A percentile compares a stretch with the other conserved stretches of the same genome.
Conservation (phyloP, 805 yeast species). For the Blastobotrys americana region DNA sequence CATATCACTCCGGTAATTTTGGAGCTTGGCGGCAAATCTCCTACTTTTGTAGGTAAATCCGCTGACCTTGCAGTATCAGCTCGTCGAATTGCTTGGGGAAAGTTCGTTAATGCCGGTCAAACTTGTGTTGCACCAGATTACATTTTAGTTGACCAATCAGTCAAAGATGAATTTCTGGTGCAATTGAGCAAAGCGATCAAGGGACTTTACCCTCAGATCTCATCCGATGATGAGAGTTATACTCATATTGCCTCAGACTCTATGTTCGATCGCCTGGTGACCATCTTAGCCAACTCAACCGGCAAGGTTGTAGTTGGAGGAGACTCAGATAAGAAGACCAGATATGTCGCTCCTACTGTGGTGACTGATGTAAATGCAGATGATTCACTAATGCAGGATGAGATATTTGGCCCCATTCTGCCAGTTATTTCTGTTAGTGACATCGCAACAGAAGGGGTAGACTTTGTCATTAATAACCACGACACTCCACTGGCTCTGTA, state of each 20-base stretch:
- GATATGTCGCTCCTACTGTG: slow-evolving; percentile 65
- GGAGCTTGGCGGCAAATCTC: slow-evolving; percentile 89
- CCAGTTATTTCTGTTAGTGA: slow-evolving; percentile 48
- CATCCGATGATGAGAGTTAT: slow-evolving; percentile 33
- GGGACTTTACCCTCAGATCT: not conserved
- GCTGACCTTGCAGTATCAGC: slow-evolving; percentile 38
- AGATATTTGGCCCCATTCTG: slow-evolving; percentile 76
- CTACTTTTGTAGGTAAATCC: slow-evolving; percentile 57
- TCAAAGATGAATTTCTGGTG: slow-evolving; percentile 45
- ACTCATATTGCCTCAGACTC: slow-evolving; percentile 56
- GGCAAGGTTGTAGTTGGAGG: slow-evolving; percentile 21
- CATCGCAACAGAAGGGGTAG: slow-evolving; percentile 16
- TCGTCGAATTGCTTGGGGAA: slow-evolving; percentile 65
- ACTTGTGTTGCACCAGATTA: slow-evolving; percentile 86
- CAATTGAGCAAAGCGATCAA: not conserved
- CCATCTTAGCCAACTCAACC: slow-evolving; percentile 31
- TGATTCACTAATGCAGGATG: slow-evolving; percentile 66
- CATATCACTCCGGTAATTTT: slow-evolving; percentile 70
- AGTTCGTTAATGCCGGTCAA: slow-evolving; percentile 77
- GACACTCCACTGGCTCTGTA: slow-evolving; percentile 80
- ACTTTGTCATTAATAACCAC: slow-evolving; percentile 37
- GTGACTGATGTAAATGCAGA: slow-evolving; percentile 52
- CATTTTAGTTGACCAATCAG: slow-evolving; percentile 49
- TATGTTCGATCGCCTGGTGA: slow-evolving; percentile 43
- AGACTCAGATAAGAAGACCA: slow-evolving; percentile 29